phyloP scores from a whole-genome alignment of 768 basidiomycete genomes.

The Boletus sp. region DNA sequence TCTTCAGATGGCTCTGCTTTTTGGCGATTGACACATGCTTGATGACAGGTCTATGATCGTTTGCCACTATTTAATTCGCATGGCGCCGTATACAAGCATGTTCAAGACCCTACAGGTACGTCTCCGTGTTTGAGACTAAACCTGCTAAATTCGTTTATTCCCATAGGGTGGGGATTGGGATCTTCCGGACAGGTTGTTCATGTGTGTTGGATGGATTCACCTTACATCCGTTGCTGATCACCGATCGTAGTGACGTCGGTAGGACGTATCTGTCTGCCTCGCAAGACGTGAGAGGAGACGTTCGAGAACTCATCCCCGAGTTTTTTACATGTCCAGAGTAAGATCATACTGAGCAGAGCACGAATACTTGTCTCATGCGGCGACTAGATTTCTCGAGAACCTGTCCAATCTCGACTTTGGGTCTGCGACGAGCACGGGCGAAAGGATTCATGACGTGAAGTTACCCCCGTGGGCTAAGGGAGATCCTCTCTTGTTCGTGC shows the following conservation, averaged over 20 bases:
- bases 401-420: slow-evolving; percentile 77
- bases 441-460: slow-evolving; percentile 83
- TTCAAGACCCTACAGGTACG: slow-evolving; percentile 80
- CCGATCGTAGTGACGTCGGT: slow-evolving; percentile 57
- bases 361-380: background rate
- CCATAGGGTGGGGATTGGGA: slow-evolving; percentile 91
- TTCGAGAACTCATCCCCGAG: slow-evolving; percentile 89
- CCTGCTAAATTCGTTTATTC: background rate
- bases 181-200: slow-evolving; percentile 82
- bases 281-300: slow-evolving; percentile 83
- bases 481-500: slow-evolving; percentile 81
- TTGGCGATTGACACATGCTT: background rate
- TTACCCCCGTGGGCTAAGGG: slow-evolving; percentile 87
- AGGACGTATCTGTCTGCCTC: slow-evolving; percentile 84
- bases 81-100: slow-evolving; percentile 91
- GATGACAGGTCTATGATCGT: slow-evolving; percentile 77
- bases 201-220: slow-evolving; percentile 35
- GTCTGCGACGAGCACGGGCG: slow-evolving; percentile 64
- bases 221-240: slow-evolving; percentile 5
- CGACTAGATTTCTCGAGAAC: slow-evolving; percentile 78
- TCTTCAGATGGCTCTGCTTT: background rate
- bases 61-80: slow-evolving; percentile 87
- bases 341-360: background rate
- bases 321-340: slow-evolving; percentile 84
- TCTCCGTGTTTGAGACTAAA: background rate